phyloP scores from a whole-genome alignment of 2,329 filamentous ascomycete species.

The Aspergillus pseudoviridinutans region DNA sequence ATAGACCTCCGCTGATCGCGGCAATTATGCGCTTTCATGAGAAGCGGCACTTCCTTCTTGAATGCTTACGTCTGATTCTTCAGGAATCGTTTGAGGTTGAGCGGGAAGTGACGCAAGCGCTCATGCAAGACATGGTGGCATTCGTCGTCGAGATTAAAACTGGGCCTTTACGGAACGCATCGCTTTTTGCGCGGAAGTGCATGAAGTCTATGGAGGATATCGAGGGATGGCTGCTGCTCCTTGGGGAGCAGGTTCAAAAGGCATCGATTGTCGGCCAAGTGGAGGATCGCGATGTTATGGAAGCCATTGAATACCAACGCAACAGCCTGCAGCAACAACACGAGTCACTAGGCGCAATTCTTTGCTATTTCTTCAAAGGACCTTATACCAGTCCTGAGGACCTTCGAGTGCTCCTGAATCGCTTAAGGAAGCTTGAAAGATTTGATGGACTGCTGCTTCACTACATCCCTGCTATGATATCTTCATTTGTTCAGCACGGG shows the following conservation, averaged over 20 bases:
- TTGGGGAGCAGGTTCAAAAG: slow-evolving; percentile 72
- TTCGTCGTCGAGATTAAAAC: slow-evolving; percentile 57
- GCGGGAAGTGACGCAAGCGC: slow-evolving; percentile 49
- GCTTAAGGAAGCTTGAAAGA: slow-evolving; percentile 66
- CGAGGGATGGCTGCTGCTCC: slow-evolving; percentile 69
- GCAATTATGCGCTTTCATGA: slow-evolving; percentile 86
- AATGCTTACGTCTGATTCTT: slow-evolving; percentile 76
- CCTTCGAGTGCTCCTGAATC: slow-evolving; percentile 66
- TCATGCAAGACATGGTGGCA: slow-evolving; percentile 54
- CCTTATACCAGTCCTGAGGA: slow-evolving; percentile 67
- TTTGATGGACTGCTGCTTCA: slow-evolving; percentile 76
- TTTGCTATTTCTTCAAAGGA: slow-evolving; percentile 73
- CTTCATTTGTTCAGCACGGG: slow-evolving; percentile 73
- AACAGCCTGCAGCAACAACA: slow-evolving; percentile 82
- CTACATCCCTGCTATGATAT: slow-evolving; percentile 73
- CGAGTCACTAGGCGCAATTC: slow-evolving; percentile 76
- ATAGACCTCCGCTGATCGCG: slow-evolving; percentile 69
- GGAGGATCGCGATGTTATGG: slow-evolving; percentile 61
- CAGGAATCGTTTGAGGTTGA: slow-evolving; percentile 63
- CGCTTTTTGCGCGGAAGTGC: slow-evolving; percentile 69
- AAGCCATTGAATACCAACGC: slow-evolving; percentile 76
- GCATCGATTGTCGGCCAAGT: slow-evolving; percentile 69
- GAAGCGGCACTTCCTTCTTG: slow-evolving; percentile 74
- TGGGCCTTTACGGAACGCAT: slow-evolving; percentile 46
- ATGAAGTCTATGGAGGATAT: slow-evolving; percentile 72